Percentiles rank a stretch among this genome's conserved stretches.
These are phyloP conservation scores for Globisporangium abappressorium DNA, from an alignment of 352 stramenopile genomes.

Conservation along the genomic window DNA sequence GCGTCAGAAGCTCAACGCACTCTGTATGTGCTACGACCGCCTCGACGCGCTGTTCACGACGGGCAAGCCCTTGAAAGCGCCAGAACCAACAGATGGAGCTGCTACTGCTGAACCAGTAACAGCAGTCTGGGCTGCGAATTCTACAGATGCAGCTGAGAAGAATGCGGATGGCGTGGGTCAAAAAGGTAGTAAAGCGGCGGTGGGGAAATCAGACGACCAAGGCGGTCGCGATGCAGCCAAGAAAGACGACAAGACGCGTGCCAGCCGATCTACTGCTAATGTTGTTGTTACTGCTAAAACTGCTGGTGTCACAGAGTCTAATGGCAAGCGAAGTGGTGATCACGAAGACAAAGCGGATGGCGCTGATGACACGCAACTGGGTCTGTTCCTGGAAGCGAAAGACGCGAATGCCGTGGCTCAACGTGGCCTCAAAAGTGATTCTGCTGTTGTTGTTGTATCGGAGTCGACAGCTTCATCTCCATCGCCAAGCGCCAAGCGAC, in stretches of 20 bases:
- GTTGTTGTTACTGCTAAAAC: neutral
- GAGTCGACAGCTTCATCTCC: neutral
- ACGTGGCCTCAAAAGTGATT: neutral
- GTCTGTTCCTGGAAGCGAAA: neutral
- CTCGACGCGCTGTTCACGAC: slow-evolving; percentile 28
- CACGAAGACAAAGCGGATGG: neutral
- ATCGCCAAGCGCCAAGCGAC: neutral
- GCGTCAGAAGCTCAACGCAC: slow-evolving; percentile 22
- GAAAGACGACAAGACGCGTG: neutral
- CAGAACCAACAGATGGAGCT: no score
- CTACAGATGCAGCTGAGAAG: neutral
- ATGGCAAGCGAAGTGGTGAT: no score
- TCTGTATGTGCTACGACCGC: slow-evolving; percentile 27
- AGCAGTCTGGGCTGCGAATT: neutral
- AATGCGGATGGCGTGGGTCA: neutral
- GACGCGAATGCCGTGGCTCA: neutral
- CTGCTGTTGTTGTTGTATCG: neutral
- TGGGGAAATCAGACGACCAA: neutral
- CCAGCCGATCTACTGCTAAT: neutral
- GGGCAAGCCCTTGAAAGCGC: neutral
- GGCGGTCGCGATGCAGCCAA: neutral
- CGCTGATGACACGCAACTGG: neutral
- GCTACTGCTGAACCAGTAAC: neutral
- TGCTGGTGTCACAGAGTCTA: neutral
- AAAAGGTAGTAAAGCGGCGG: neutral